Percentiles rank a stretch among this genome's conserved stretches.
phyloP scores from a whole-genome alignment of 148 eudicot genomes.

The Drosera capensis region DNA sequence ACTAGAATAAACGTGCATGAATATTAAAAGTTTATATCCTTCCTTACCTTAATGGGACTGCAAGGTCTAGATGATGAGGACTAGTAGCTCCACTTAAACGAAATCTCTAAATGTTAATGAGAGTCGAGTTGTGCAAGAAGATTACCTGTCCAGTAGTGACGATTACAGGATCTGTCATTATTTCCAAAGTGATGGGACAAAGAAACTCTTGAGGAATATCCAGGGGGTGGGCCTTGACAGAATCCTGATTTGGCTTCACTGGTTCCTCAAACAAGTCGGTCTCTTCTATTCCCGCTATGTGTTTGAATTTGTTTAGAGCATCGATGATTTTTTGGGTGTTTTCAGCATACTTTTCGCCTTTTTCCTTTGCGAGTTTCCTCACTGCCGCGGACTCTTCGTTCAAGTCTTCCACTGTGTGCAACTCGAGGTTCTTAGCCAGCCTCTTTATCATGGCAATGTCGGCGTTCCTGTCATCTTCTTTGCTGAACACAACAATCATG shows the following conservation, averaged over 20 bases:
- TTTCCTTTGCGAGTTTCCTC: slow-evolving; percentile 32
- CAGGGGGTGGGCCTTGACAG: slow-evolving; percentile 16
- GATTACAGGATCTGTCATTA: slow-evolving; percentile 79
- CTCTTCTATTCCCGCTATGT: slow-evolving; percentile 46
- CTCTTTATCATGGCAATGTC: slow-evolving; percentile 37
- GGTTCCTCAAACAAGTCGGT: slow-evolving; percentile 18
- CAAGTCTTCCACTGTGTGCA: slow-evolving; percentile 37
- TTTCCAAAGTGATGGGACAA: slow-evolving; percentile 70
- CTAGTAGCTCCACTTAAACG: too few species aligned
- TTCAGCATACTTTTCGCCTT: slow-evolving; percentile 27
- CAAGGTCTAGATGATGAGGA: too few species aligned
- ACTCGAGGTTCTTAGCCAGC: slow-evolving; percentile 41
- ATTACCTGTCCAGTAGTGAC: slow-evolving; percentile 79
- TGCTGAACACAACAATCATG: slow-evolving; percentile 32
- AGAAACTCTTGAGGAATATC: slow-evolving; percentile 64
- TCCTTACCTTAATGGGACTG: too few species aligned
- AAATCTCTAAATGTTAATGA: neutral
- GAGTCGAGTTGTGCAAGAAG: neutral
- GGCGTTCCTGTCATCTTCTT: slow-evolving; percentile 30
- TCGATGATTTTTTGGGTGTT: slow-evolving; percentile 24
- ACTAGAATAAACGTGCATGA: too few species aligned
- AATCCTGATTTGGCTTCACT: slow-evolving; percentile 9
- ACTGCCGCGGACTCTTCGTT: slow-evolving; percentile 34
- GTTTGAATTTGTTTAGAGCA: slow-evolving; percentile 42
- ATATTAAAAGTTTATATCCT: too few species aligned